phyloP scores from a whole-genome alignment of 805 yeast genomes.

The Candida palmyrensis region DNA sequence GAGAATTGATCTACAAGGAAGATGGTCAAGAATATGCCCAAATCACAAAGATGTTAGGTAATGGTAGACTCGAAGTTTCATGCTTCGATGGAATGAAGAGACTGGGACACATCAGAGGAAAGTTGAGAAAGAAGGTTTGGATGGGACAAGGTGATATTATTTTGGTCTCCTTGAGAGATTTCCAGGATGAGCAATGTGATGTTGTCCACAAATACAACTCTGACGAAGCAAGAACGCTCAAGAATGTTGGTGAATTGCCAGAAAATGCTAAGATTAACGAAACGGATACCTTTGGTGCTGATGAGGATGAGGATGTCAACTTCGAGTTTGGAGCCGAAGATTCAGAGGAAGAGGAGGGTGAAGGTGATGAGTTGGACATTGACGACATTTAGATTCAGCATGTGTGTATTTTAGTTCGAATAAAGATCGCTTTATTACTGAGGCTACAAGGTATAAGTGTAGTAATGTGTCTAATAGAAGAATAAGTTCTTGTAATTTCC shows the following conservation, averaged over 20 bases:
- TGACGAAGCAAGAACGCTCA: constrained; percentile 96
- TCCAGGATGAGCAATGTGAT: constrained; percentile 98
- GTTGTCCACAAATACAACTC: constrained; percentile 95
- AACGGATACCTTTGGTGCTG: constrained; percentile 94
- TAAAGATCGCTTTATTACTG: too few relatives aligned
- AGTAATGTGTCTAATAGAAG: neutral
- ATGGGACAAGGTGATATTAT: constrained; percentile 98
- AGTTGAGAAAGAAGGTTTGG: constrained; percentile 99
- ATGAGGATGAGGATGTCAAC: constrained; percentile 95
- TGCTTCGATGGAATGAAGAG: constrained; percentile 94
- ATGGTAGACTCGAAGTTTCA: constrained; percentile 91
- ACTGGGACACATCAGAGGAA: constrained; percentile 98
- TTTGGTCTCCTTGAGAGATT: constrained; percentile 92
- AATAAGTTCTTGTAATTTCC: too few relatives aligned
- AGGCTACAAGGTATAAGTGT: too few relatives aligned
- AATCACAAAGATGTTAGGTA: constrained; percentile 96
- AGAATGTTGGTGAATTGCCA: constrained; percentile 94
- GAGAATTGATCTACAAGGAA: constrained; percentile 87
- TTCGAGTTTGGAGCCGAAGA: constrained; percentile 96
- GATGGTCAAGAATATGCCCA: constrained; percentile 99
- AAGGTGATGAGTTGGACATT: constrained; percentile 73
- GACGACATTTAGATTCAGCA: constrained; percentile 70
- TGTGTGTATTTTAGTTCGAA: too few relatives aligned
- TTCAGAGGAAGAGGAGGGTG: constrained; percentile 69
- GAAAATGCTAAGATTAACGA: constrained; percentile 96